Conservation (phyloP, 1,139 yeast genomes). For the Yamadazyma mexicana region DNA sequence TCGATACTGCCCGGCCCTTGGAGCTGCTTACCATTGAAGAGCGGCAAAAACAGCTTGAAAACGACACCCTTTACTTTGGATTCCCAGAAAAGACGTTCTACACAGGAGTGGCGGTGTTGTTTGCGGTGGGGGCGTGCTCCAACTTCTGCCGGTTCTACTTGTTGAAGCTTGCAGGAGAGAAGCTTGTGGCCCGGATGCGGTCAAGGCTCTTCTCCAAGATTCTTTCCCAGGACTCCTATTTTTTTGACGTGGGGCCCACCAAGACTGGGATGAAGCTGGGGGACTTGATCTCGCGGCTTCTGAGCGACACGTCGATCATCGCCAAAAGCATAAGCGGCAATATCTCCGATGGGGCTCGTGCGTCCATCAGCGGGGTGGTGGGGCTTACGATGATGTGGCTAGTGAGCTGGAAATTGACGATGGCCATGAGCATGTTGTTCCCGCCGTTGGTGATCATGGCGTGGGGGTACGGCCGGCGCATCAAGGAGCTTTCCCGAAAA, state of each 20-base stretch:
- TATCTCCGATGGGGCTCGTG: constrained; percentile 86
- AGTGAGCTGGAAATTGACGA: constrained; percentile 77
- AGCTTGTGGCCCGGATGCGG: constrained; percentile 79
- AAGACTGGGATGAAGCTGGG: constrained; percentile 70
- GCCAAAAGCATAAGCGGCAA: constrained; percentile 86
- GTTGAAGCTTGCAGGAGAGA: constrained; percentile 78
- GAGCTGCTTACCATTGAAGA: constrained; percentile 9
- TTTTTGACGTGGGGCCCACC: constrained; percentile 75
- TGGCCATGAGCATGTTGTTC: constrained; percentile 70
- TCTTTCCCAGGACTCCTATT: constrained; percentile 84
- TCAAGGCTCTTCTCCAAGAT: constrained; percentile 74
- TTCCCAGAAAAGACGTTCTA: constrained; percentile 35
- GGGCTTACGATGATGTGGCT: constrained; percentile 86
- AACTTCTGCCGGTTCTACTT: constrained; percentile 79
- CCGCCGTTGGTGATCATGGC: constrained; percentile 84
- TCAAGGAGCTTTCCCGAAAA: constrained; percentile 70
- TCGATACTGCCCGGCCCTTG: constrained; percentile 36
- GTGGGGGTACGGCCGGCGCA: constrained; percentile 73
- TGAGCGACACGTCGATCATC: constrained; percentile 89
- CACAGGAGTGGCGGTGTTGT: constrained; percentile 42
- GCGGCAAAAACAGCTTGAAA: constrained; percentile 34
- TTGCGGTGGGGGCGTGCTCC: constrained; percentile 70
- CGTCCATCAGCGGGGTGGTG: constrained; percentile 73
- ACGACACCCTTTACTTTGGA: constrained; percentile 30
- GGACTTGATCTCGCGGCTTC: constrained; percentile 82